Evolutionary conservation across 2,329 filamentous ascomycete genomes (phyloP).

Genomic region (Sporothrix brasiliensis): DNA sequence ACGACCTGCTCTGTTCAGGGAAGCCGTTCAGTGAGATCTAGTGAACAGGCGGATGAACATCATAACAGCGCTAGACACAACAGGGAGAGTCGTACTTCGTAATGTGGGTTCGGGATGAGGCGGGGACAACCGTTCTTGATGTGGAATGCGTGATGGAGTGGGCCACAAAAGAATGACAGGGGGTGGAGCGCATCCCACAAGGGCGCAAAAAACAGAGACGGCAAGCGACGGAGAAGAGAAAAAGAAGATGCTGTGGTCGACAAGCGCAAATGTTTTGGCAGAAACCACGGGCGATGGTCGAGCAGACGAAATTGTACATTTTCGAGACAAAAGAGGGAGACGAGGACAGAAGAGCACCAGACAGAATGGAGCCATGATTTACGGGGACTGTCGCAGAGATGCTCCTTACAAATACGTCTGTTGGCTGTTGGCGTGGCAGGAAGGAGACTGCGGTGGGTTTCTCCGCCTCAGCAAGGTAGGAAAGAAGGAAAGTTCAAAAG

Average conservation of each 20-base stretch:
- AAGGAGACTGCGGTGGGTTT: not conserved
- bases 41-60: not conserved
- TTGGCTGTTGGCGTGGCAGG: too few species aligned
- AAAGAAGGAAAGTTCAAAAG: not conserved
- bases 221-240: too few species aligned
- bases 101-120: constrained; percentile 5
- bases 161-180: not conserved
- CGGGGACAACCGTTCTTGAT: constrained; percentile 14
- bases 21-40: not conserved
- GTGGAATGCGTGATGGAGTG: not conserved
- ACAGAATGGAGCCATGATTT: too few species aligned
- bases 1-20: not conserved
- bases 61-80: constrained; percentile 9
- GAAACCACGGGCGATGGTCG: too few species aligned
- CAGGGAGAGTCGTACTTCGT: constrained; percentile 3
- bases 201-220: not conserved
- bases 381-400: too few species aligned
- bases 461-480: constrained; percentile 8
- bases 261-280: too few species aligned
- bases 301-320: too few species aligned
- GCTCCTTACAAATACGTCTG: too few species aligned
- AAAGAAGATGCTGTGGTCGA: too few species aligned
- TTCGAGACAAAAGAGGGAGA: too few species aligned
- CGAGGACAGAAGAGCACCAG: too few species aligned
- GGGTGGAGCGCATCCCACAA: not conserved